These are phyloP conservation scores for Aotearoamyces nothofagi DNA, from an alignment of 2,329 filamentous ascomycete species.

Conservation along the genomic window DNA sequence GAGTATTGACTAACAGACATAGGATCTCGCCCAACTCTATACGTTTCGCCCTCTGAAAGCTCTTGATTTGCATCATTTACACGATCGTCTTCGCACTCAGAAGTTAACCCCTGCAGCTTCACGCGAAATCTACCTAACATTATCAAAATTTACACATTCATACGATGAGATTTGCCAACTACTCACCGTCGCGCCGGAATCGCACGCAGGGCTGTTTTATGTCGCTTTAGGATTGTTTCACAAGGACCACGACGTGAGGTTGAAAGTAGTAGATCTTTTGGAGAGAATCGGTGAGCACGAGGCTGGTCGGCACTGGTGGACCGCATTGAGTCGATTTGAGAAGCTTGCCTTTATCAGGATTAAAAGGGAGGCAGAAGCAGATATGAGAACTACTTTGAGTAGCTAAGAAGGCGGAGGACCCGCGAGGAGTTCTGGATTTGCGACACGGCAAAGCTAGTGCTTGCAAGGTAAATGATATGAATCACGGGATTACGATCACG, in stretches of 20 bases:
- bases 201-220: conserved; percentile 80
- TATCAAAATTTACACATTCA: conserved; percentile 59
- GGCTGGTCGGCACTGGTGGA: conserved; percentile 89
- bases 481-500: too few relatives aligned
- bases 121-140: conserved; percentile 70
- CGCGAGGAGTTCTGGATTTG: too few relatives aligned
- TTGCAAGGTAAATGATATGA: too few relatives aligned
- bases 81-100: conserved; percentile 76
- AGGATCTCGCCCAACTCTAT: conserved; percentile 53
- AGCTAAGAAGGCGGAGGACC: too few relatives aligned
- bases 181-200: conserved; percentile 69
- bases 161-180: conserved; percentile 81
- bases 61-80: conserved; percentile 82
- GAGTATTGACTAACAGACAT: conserved; percentile 24
- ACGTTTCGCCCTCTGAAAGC: conserved; percentile 54
- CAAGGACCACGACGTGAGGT: conserved; percentile 64
- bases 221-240: conserved; percentile 85
- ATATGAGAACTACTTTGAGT: too few relatives aligned
- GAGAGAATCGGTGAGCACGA: conserved; percentile 76
- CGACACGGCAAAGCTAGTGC: too few relatives aligned
- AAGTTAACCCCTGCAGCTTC: conserved; percentile 63
- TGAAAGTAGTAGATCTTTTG: conserved; percentile 63
- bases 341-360: conserved; percentile 75
- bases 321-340: conserved; percentile 69
- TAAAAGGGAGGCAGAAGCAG: conserved; percentile 46